A percentile compares a stretch with the other conserved stretches of the same genome.
Conservation (phyloP, 148 eudicot genomes). For the Hydrangea macrophylla region DNA sequence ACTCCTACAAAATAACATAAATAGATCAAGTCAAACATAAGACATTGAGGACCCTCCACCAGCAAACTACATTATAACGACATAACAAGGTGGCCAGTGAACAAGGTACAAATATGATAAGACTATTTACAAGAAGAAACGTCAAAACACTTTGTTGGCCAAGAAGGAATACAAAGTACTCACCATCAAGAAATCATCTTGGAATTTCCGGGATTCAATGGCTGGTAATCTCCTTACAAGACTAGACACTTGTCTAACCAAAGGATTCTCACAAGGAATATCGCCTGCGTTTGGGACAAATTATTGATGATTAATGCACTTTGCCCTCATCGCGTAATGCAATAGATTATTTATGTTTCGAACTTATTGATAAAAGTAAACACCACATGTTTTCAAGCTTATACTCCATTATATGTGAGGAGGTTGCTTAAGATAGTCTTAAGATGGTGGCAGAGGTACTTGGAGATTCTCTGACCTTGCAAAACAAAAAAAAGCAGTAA, state of each 20-base stretch:
- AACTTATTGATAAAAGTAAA: background rate
- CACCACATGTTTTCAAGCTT: background rate
- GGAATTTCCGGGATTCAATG: constrained; percentile 80
- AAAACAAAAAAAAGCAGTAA: background rate
- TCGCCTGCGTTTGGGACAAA: constrained; percentile 41
- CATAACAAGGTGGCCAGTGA: background rate
- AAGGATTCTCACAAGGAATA: constrained; percentile 39
- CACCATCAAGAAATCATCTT: constrained; percentile 92
- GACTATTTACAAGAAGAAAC: background rate
- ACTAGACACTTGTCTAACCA: constrained; percentile 94
- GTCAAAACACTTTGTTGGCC: background rate
- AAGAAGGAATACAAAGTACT: constrained; percentile 20
- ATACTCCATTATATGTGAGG: background rate
- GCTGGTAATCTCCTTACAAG: constrained; percentile 95
- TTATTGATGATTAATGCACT: background rate
- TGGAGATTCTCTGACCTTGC: background rate
- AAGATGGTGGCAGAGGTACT: background rate
- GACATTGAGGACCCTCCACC: background rate
- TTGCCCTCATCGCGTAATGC: background rate
- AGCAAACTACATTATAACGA: background rate
- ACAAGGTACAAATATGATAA: background rate
- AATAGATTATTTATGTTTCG: background rate
- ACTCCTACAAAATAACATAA: constrained; percentile 54
- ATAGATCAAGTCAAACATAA: background rate
- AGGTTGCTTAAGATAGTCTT: background rate